Conservation (phyloP, 1,139 yeast genomes). For the Nakaseomyces uthaithaninus region DNA sequence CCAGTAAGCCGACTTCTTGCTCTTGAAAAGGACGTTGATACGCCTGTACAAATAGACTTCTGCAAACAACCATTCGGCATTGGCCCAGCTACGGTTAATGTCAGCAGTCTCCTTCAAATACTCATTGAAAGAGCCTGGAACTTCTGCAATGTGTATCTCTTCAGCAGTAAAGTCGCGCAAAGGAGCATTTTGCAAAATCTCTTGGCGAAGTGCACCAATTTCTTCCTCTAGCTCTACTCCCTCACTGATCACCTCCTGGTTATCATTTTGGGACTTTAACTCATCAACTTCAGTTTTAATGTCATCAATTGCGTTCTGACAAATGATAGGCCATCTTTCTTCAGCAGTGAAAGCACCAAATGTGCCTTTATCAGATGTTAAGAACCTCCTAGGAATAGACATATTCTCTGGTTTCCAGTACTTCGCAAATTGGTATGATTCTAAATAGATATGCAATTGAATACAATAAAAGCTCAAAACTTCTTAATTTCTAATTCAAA, state of each 20-base stretch:
- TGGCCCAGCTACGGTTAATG: constrained; percentile 50
- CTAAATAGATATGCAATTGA: neutral
- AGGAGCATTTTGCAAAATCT: constrained; percentile 32
- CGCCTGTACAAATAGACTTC: constrained; percentile 80
- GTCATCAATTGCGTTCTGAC: constrained; percentile 62
- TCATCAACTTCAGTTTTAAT: constrained; percentile 33
- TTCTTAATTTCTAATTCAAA: no score
- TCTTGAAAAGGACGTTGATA: constrained; percentile 41
- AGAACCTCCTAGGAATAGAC: constrained; percentile 7
- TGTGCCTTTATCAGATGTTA: constrained; percentile 47
- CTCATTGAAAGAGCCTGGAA: constrained; percentile 46
- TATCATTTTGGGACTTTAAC: constrained; percentile 21
- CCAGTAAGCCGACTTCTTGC: constrained; percentile 36
- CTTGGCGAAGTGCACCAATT: constrained; percentile 32
- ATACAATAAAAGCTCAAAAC: neutral
- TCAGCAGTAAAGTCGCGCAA: constrained; percentile 38
- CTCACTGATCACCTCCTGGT: constrained; percentile 15
- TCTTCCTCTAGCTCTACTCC: constrained; percentile 21
- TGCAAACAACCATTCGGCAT: constrained; percentile 87
- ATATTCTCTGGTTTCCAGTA: no score
- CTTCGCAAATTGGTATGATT: no score
- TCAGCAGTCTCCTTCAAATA: constrained; percentile 31
- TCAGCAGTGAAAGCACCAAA: constrained; percentile 78
- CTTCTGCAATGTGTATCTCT: constrained; percentile 37
- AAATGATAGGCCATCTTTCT: constrained; percentile 80